Evolutionary conservation across 179 eudicot species (phyloP), one percentile per base, ranked within the genome.

Genomic region (Silene noctiflora): DNA sequence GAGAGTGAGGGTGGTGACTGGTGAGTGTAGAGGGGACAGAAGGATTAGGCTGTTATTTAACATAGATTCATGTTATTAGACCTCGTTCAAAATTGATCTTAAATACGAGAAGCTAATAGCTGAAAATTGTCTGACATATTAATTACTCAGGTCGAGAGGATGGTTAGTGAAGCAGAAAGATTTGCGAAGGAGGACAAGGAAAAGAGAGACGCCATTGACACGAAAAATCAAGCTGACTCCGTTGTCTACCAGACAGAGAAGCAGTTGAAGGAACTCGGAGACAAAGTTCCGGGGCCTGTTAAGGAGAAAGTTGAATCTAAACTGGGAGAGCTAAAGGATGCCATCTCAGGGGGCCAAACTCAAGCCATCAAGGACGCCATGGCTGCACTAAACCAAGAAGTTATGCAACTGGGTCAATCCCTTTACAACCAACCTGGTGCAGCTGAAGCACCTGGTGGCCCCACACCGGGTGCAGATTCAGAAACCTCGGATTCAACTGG

Each of bases 191-290:
- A 95, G 82, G 98, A 95, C 86, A 95, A 93, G 80, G 99, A 95
- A 81, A 93, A 91, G 89, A 88, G 99, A 75, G 98, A 93, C 7
- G 92, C 93, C 0, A 90, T 95, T 24, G 98, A 95, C 83, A 93
- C 97, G 14, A 91, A 93, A 85, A 95, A 95, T 80, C 98, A 93
- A 75, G 99, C 97, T 0, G 98, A 95, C 76, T 93, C 98, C 0
- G 92, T 95, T n/a, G 91, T 95, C 14, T 95, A 95, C 89, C 98
- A 95, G 75, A 95, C 99, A 0, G 99, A 95, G 80, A 95, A 93
- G 84, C 99, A 95, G 70, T 75, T 95, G 76, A 95, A 89, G 86
- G 99, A 95, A 74, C 83, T 95, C 27, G 99, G 99, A 46, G 99
- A 95, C 73, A 91, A 93, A 79, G 97, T 95, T 25, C 99, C 97